Conservation (phyloP, 306 rosid species). For the Prinsepia uniflora region DNA sequence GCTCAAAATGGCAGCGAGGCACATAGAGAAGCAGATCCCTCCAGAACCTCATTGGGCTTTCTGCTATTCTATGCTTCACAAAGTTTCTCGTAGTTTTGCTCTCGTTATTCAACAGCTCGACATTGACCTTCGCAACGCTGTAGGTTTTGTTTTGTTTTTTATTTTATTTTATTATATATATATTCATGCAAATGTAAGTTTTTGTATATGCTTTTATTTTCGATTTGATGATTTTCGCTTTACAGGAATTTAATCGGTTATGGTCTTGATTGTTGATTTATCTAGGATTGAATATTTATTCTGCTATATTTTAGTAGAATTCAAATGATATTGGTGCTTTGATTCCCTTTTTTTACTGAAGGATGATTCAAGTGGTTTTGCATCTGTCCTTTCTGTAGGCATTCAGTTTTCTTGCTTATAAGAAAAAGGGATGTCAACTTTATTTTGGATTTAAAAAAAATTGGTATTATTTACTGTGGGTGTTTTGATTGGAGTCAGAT, state of each 20-base stretch:
- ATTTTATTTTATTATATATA: background rate
- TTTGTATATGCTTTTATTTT: background rate
- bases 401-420: background rate
- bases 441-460: background rate
- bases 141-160: slow-evolving; percentile 30
- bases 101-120: slow-evolving; percentile 91
- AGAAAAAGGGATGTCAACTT: background rate
- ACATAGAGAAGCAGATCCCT: slow-evolving; percentile 94
- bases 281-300: background rate
- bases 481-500: background rate
- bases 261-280: background rate
- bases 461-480: background rate
- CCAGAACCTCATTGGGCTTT: slow-evolving; percentile 86
- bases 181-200: background rate
- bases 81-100: slow-evolving; percentile 89
- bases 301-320: background rate
- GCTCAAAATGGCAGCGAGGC: slow-evolving; percentile 70
- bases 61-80: slow-evolving; percentile 80
- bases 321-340: background rate
- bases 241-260: background rate
- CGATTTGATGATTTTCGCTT: background rate
- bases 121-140: slow-evolving; percentile 84
- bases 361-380: background rate
- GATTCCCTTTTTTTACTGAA: background rate
- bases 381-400: background rate